phyloP scores from a whole-genome alignment of 805 yeast species.

The Myxozyma lipomycoides region DNA sequence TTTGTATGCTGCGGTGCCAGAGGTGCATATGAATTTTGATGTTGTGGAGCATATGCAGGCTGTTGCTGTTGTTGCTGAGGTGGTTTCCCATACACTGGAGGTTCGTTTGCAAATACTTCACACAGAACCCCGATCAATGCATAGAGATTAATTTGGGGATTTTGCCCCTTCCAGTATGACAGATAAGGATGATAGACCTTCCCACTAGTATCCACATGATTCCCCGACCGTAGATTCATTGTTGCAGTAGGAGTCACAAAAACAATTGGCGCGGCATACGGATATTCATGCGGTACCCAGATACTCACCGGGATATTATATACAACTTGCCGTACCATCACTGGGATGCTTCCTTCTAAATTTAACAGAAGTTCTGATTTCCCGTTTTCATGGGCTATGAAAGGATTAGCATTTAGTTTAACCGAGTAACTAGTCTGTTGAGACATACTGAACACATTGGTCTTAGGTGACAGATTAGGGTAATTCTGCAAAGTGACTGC shows the following conservation, averaged over 20 bases:
- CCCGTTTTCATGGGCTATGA: slow-evolving; percentile 51
- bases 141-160: slow-evolving; percentile 35
- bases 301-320: slow-evolving; percentile 58
- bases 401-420: too few relatives aligned
- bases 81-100: slow-evolving; percentile 46
- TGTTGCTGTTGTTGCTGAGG: slow-evolving; percentile 17
- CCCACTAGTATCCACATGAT: slow-evolving; percentile 68
- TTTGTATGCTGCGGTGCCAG: background rate
- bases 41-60: background rate
- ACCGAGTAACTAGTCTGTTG: too few relatives aligned
- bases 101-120: slow-evolving; percentile 41
- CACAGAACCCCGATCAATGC: slow-evolving; percentile 38
- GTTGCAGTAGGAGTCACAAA: slow-evolving; percentile 55
- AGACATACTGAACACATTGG: slow-evolving; percentile 50
- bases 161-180: slow-evolving; percentile 50
- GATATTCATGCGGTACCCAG: slow-evolving; percentile 76
- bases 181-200: slow-evolving; percentile 64
- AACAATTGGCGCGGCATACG: slow-evolving; percentile 61
- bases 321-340: slow-evolving; percentile 32
- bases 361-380: slow-evolving; percentile 55
- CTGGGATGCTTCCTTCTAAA: slow-evolving; percentile 55
- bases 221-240: slow-evolving; percentile 54
- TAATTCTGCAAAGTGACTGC: slow-evolving; percentile 50
- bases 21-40: background rate
- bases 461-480: slow-evolving; percentile 60